phyloP scores from a whole-genome alignment of 2,329 filamentous ascomycete genomes.

The Fusarium sp. region DNA sequence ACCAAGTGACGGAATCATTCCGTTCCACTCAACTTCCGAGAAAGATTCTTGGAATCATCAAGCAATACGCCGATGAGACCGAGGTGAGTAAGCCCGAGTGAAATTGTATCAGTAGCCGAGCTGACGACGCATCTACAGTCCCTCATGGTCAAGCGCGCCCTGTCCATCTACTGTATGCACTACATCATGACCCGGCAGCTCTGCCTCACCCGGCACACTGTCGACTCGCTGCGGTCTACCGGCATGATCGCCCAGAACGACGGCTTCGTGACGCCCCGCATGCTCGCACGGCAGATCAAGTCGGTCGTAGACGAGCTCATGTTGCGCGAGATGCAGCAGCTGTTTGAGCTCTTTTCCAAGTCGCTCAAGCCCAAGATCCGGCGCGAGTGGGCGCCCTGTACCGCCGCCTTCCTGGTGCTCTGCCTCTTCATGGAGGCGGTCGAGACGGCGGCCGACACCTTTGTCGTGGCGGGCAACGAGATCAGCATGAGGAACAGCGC shows the following conservation, averaged over 20 bases:
- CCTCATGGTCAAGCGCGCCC: slow-evolving; percentile 63
- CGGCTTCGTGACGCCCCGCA: slow-evolving; percentile 62
- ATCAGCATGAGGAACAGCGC: slow-evolving; percentile 56
- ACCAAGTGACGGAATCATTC: slow-evolving; percentile 63
- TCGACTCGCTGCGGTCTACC: slow-evolving; percentile 55
- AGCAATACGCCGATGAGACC: slow-evolving; percentile 59
- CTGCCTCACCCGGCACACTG: slow-evolving; percentile 59
- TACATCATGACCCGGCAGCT: slow-evolving; percentile 68
- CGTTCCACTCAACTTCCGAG: slow-evolving; percentile 59
- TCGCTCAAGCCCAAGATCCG: slow-evolving; percentile 66
- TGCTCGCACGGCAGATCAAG: slow-evolving; percentile 69
- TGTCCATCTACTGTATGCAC: slow-evolving; percentile 68
- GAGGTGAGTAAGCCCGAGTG: slow-evolving; percentile 51
- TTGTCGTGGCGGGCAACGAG: slow-evolving; percentile 64
- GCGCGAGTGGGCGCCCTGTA: slow-evolving; percentile 67
- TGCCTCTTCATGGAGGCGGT: slow-evolving; percentile 71
- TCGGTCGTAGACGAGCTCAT: slow-evolving; percentile 67
- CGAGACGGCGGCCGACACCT: slow-evolving; percentile 65
- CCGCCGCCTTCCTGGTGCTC: slow-evolving; percentile 67
- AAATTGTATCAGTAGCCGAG: slow-evolving; percentile 17
- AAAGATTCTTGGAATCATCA: slow-evolving; percentile 61
- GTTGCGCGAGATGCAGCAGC: slow-evolving; percentile 60
- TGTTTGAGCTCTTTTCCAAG: slow-evolving; percentile 66
- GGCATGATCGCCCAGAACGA: slow-evolving; percentile 58
- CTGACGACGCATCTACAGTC: slow-evolving; percentile 48